Evolutionary conservation across 495 filamentous ascomycete genomes (phyloP), one percentile per base, ranked within the genome.

Genomic region (Penicillium soppii): DNA sequence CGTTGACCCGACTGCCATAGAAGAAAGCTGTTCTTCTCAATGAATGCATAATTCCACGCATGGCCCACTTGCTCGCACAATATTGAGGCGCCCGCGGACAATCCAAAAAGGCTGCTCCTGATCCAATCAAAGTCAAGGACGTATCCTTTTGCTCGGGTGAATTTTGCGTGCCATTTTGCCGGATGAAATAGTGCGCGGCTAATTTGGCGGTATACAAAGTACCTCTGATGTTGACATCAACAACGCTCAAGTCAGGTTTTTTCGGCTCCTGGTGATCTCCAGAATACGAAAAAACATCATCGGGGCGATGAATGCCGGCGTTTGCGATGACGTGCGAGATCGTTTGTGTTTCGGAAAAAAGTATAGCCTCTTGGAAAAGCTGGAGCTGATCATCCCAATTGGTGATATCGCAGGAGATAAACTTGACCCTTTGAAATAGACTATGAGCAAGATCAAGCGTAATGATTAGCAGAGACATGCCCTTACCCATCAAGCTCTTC

Each of bases 271-370:
- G 44, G 16, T 63, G 59, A 17, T 61, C 52, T 15, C 43, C 59
- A 15, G 36, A 32, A 20, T 62, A 45, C 8, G 55, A 47, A 54
- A 69, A 72, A 43, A 74, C 67, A 47, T 68, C 65, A 38, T 74
- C 69, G 1, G 54, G 56, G 41, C 74, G 73, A 47, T 73, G 65
- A 43, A 77, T 72, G 2, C 75, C 74, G 5, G 74, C 74, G 51
- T 79, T 77, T 0, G 70, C 68, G 7, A 74, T 65, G 29, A 68
- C 65, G 61, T 74, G 77, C 50, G 72, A 69, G 7, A 79, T 65
- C 9, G 66, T 64, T 1, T 60, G 63, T 5, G 58, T 62, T 19
- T 57, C 58, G 39, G 61, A 71, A 27, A 67, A 56, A 33, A 59
- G 68, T 0, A 21, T 12, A 1, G 71, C 73, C 17, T 57, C 49